These are phyloP conservation scores for Bryoerythrophyllum caledonicum DNA, from an alignment of 225 moss, liverwort and hornwort species.

Conservation along the genomic window DNA sequence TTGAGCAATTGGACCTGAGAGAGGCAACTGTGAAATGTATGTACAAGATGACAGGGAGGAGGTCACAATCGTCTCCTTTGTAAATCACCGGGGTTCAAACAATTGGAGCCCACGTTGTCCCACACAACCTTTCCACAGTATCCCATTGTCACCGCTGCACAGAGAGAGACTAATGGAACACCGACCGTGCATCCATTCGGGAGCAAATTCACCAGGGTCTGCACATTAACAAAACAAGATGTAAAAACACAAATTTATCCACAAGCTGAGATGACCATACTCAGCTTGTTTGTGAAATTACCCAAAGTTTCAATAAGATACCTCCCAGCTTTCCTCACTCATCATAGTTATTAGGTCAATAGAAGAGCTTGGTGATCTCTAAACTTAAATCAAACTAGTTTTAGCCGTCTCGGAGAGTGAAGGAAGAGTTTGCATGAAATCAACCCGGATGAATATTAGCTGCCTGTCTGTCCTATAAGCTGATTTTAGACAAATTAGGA, in stretches of 20 bases:
- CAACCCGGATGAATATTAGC: no score
- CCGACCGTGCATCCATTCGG: constrained; percentile 66
- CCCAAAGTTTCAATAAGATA: no score
- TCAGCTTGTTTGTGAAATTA: no score
- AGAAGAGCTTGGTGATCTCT: no score
- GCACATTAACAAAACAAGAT: constrained; percentile 18
- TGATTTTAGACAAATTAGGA: no score
- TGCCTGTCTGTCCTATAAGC: no score
- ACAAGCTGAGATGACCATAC: neutral
- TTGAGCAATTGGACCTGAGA: neutral
- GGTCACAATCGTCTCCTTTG: constrained; percentile 36
- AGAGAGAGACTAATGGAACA: constrained; percentile 50
- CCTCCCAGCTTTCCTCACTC: no score
- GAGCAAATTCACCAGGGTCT: constrained; percentile 66
- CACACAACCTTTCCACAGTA: constrained; percentile 66
- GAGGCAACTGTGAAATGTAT: neutral
- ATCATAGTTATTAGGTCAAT: no score
- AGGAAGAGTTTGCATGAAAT: no score
- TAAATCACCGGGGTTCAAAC: constrained; percentile 20
- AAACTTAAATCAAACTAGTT: no score
- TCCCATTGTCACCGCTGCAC: constrained; percentile 42
- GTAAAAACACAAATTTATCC: neutral
- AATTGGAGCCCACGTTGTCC: constrained; percentile 56
- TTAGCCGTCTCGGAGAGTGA: no score
- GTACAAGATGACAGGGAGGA: constrained; percentile 4